Percentiles rank a stretch among this genome's conserved stretches.
These are phyloP conservation scores for Colletotrichum magnum DNA, from an alignment of 2,329 filamentous ascomycete species.

Conservation along the genomic window DNA sequence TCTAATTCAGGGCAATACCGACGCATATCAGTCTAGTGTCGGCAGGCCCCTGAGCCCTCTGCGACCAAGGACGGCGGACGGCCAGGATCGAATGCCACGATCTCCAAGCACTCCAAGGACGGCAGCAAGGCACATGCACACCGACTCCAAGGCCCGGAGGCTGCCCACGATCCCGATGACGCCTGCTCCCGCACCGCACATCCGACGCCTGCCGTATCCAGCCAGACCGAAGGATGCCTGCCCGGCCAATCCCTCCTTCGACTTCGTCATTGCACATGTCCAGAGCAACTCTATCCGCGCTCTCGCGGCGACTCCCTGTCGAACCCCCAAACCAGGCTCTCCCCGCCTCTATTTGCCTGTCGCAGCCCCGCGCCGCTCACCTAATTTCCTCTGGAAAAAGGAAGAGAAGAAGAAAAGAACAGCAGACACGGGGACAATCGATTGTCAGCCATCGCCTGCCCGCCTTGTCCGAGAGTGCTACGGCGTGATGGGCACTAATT, in stretches of 20 bases:
- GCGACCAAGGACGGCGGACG: conserved; percentile 6
- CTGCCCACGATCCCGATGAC: not conserved
- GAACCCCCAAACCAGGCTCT: conserved; percentile 17
- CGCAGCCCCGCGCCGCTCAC: conserved; percentile 25
- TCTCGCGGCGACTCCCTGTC: conserved; percentile 30
- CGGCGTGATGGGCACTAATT: not conserved
- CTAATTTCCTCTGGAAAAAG: conserved; percentile 28
- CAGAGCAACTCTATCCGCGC: conserved; percentile 20
- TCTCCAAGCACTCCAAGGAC: conserved; percentile 7
- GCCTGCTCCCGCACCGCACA: not conserved
- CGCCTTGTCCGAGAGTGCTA: conserved; percentile 22
- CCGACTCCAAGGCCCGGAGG: not conserved
- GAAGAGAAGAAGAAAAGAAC: not conserved
- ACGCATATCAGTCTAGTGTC: conserved; percentile 3
- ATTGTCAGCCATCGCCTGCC: conserved; percentile 34
- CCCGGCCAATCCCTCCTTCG: not conserved
- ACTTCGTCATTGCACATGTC: conserved; percentile 32
- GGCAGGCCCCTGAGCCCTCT: not conserved
- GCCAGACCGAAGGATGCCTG: not conserved
- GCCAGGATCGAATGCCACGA: conserved; percentile 1
- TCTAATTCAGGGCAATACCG: conserved; percentile 2
- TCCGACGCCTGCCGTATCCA: conserved; percentile 6
- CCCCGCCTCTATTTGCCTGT: conserved; percentile 28
- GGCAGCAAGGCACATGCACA: not conserved
- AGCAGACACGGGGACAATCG: conserved; percentile 25